Conservation (phyloP, 2,329 filamentous ascomycete species). For the Verticillium alfalfae region DNA sequence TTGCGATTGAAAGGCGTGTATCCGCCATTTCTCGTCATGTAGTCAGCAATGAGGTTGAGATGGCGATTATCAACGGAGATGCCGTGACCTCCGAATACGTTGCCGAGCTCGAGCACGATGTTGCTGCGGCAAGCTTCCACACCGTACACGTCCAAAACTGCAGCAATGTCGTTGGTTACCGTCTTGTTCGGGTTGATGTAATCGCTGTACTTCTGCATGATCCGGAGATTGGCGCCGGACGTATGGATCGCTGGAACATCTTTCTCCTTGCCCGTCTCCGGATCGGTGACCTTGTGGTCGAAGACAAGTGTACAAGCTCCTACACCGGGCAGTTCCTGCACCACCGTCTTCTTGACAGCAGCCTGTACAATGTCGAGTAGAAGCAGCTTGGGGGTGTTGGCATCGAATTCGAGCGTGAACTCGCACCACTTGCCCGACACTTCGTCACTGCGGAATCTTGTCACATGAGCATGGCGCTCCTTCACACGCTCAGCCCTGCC, state of each 20-base stretch:
- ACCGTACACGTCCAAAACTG: constrained; percentile 80
- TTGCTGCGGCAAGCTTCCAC: constrained; percentile 86
- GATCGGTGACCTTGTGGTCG: constrained; percentile 48
- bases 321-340: constrained; percentile 81
- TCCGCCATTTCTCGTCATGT: constrained; percentile 90
- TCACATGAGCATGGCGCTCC: constrained; percentile 60
- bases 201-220: constrained; percentile 84
- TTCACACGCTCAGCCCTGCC: constrained; percentile 59
- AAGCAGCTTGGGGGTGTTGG: constrained; percentile 78
- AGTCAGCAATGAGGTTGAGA: constrained; percentile 90
- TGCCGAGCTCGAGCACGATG: constrained; percentile 80
- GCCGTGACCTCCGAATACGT: constrained; percentile 84
- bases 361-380: constrained; percentile 88
- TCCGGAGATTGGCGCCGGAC: constrained; percentile 78
- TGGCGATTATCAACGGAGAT: constrained; percentile 90
- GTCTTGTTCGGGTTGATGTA: constrained; percentile 82
- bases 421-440: constrained; percentile 67
- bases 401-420: constrained; percentile 78
- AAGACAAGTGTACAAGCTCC: constrained; percentile 63
- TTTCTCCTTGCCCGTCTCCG: constrained; percentile 39
- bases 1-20: constrained; percentile 92
- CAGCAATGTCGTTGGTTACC: constrained; percentile 86
- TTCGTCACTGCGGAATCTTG: constrained; percentile 75
- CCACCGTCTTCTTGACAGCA: constrained; percentile 70
- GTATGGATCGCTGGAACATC: constrained; percentile 63